A percentile compares a stretch with the other conserved stretches of the same genome.
phyloP scores from a whole-genome alignment of 2,329 filamentous ascomycete genomes.

The Neonectria magnoliae region DNA sequence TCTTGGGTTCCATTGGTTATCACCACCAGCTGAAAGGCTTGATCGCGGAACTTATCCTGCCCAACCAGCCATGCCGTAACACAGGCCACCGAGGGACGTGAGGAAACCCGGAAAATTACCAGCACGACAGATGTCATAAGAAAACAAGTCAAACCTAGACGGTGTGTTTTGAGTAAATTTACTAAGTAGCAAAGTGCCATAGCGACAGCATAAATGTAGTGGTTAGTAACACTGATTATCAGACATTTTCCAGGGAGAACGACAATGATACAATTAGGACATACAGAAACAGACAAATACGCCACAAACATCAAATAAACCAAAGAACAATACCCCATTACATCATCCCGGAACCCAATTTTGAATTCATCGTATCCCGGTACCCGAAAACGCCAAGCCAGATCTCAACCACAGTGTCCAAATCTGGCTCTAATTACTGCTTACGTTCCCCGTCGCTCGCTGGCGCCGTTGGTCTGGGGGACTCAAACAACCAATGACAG shows the following conservation, averaged over 20 bases:
- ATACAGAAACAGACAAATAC: background rate
- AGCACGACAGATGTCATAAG: background rate
- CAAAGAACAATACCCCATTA: background rate
- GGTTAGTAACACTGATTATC: background rate
- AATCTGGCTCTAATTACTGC: slow-evolving; percentile 1
- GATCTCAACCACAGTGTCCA: slow-evolving; percentile 2
- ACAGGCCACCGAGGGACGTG: slow-evolving; percentile 1
- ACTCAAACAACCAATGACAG: slow-evolving; percentile 8
- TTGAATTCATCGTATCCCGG: background rate
- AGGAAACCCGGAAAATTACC: background rate
- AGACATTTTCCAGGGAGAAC: background rate
- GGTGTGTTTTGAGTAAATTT: background rate
- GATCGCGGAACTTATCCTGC: background rate
- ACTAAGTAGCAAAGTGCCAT: background rate
- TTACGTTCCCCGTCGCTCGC: slow-evolving; percentile 6
- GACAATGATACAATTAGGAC: background rate
- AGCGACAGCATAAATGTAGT: background rate
- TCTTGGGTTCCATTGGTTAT: slow-evolving; percentile 1
- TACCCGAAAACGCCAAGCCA: slow-evolving; percentile 1
- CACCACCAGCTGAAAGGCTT: slow-evolving; percentile 1
- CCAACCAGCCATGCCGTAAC: slow-evolving; percentile 7
- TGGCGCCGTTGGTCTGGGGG: background rate
- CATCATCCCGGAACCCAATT: background rate
- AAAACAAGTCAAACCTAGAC: too few species aligned
- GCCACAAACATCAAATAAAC: background rate